Evolutionary conservation across 2,329 filamentous ascomycete genomes (phyloP).

Genomic region (Aspergillus ustus): DNA sequence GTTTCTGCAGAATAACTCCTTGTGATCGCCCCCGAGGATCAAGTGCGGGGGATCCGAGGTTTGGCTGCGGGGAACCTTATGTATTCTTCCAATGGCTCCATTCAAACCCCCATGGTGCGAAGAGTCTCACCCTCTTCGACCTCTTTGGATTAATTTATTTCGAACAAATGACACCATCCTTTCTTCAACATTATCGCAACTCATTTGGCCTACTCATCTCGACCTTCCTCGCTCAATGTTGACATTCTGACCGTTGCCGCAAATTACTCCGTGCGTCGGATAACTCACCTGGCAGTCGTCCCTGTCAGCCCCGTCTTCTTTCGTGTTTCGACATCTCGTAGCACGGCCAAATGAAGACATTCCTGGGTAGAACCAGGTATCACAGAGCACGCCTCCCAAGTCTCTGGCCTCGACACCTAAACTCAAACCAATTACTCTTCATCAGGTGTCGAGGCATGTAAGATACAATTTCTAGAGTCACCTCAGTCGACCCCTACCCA

Average conservation of each 20-base stretch:
- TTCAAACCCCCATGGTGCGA: neutral
- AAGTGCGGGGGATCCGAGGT: neutral
- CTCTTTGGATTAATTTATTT: neutral
- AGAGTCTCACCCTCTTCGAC: neutral
- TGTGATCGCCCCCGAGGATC: neutral
- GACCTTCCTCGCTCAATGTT: neutral
- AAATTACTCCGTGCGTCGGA: too few relatives aligned
- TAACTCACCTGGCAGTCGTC: neutral
- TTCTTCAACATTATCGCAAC: neutral
- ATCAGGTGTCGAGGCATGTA: too few relatives aligned
- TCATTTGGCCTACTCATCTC: neutral
- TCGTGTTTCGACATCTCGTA: neutral
- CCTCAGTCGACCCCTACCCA: conserved; percentile 6
- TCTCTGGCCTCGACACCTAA: too few relatives aligned
- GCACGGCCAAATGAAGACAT: too few relatives aligned
- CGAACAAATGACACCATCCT: neutral
- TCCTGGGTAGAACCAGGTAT: too few relatives aligned
- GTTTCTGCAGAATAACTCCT: neutral
- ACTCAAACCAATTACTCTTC: too few relatives aligned
- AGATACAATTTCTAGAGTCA: neutral
- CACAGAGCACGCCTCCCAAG: too few relatives aligned
- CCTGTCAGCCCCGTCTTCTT: too few relatives aligned
- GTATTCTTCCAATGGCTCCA: neutral
- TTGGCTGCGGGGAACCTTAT: neutral
- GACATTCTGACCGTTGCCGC: neutral